Base-by-base conservation (phyloP, 768 basidiomycete genomes). In the Tylopilus vinaceipallidus region DNA sequence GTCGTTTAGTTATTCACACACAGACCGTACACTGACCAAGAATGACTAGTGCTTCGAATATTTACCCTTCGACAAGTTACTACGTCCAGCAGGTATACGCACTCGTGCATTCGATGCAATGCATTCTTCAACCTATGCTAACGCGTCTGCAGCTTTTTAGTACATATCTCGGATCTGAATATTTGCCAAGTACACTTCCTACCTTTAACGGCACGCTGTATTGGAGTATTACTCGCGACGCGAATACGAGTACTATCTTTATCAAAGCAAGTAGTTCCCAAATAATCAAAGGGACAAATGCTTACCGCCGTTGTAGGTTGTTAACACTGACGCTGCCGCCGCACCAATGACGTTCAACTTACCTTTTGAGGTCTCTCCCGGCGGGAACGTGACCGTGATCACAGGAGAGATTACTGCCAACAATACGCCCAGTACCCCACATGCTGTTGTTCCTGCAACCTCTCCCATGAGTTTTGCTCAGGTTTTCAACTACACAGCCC, bases 121-220 rank as follows among this genome's bases (percentile, higher is more conserved):
- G 1, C 13, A n/a, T 6, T 9, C 4, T 10, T 12, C 7, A 10
- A 26, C 27, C 12, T 16, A 3, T 6, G 3, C 47, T 49, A 17
- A 49, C 14, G 11, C 16, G 8, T 9, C 22, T 2, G 39, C 49
- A 84, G 83, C 70, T 86, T 22, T 86, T 86, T 71, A 79, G 80
- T 37, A 50, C 73, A 13, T 82, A 85, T 63, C 67, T 75, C 20
- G 83, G 84, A 9, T 77, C 83, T 42, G 74, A 75, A 54, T 84
- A 82, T 57, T 61, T 85, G 1, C 79, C 83, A 2, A 83, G 79
- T 57, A 84, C 82, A 0, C 70, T 83, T 2, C 82, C 83, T 4
- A 66, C 51, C 20, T 50, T 54, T 4, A 69, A 60, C 6, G 81
- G 79, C 6, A 79, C 80, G 3, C 61, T 82, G 2, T 79, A 79